Conservation (phyloP, 371 early-diverging fungal genomes). For the Lichtheimia corymbifera region DNA sequence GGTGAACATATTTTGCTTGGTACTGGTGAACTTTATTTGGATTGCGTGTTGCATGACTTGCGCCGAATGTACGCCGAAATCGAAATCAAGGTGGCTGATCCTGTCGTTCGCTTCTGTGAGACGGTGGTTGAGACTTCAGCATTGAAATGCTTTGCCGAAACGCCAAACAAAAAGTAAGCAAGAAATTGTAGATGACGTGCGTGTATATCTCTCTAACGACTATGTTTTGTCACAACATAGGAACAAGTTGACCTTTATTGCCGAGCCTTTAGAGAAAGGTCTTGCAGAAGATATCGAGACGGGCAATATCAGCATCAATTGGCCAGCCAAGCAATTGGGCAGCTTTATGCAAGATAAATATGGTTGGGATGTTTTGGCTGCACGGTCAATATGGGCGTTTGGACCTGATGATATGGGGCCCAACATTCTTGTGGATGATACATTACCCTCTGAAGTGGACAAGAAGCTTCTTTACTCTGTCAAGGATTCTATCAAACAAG, state of each 20-base stretch:
- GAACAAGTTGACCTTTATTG: slow-evolving; percentile 94
- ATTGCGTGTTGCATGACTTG: slow-evolving; percentile 95
- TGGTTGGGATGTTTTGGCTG: slow-evolving; percentile 92
- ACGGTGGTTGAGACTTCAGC: slow-evolving; percentile 94
- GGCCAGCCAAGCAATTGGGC: slow-evolving; percentile 79
- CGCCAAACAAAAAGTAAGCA: slow-evolving; percentile 92
- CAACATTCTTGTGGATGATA: slow-evolving; percentile 94
- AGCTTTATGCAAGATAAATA: slow-evolving; percentile 82
- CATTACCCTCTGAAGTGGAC: slow-evolving; percentile 86
- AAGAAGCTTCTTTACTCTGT: slow-evolving; percentile 78
- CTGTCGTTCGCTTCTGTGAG: slow-evolving; percentile 94
- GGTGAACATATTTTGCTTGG: slow-evolving; percentile 95
- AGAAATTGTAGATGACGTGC: background rate
- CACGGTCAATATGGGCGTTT: slow-evolving; percentile 96
- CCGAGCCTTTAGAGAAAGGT: slow-evolving; percentile 91
- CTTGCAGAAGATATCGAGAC: slow-evolving; percentile 91
- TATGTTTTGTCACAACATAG: slow-evolving; percentile 28
- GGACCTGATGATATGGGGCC: slow-evolving; percentile 93
- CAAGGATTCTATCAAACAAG: slow-evolving; percentile 87
- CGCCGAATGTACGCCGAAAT: slow-evolving; percentile 93
- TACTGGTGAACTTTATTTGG: slow-evolving; percentile 94
- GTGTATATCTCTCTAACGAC: background rate
- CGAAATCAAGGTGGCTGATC: slow-evolving; percentile 96
- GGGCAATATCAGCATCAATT: slow-evolving; percentile 67
- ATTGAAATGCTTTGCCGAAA: slow-evolving; percentile 94